phyloP scores from a whole-genome alignment of 2,329 filamentous ascomycete species.

The Didymellaceae sp. region DNA sequence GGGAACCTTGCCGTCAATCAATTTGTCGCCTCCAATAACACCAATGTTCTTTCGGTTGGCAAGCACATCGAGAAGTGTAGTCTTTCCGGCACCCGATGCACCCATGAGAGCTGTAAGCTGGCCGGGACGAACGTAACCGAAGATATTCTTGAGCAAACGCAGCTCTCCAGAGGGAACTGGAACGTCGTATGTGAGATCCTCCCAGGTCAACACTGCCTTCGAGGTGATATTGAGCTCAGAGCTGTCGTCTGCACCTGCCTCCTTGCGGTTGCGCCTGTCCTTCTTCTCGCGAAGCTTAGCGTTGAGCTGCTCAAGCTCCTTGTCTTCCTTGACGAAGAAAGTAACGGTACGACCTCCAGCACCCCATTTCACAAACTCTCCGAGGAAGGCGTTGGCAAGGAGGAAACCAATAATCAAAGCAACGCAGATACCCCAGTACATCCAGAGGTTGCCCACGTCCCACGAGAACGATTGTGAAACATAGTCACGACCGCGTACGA shows the following conservation, averaged over 20 bases:
- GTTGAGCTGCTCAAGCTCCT: constrained; percentile 71
- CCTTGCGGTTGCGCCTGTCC: constrained; percentile 57
- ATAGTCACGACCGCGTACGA: constrained; percentile 72
- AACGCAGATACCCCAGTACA: constrained; percentile 69
- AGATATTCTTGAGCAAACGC: constrained; percentile 63
- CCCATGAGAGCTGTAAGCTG: constrained; percentile 58
- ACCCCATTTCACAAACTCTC: constrained; percentile 78
- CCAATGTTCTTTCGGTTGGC: constrained; percentile 70
- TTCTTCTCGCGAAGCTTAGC: constrained; percentile 66
- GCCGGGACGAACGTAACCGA: constrained; percentile 63
- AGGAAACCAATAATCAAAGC: constrained; percentile 79
- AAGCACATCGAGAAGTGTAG: constrained; percentile 80
- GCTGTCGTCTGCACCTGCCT: constrained; percentile 50
- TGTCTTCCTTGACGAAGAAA: constrained; percentile 74
- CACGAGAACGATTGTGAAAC: constrained; percentile 74
- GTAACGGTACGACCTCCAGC: constrained; percentile 82
- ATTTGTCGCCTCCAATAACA: constrained; percentile 66
- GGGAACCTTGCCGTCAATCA: constrained; percentile 65
- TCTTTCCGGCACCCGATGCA: constrained; percentile 77
- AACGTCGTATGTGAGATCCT: constrained; percentile 68
- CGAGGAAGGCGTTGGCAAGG: constrained; percentile 72
- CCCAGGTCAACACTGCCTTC: constrained; percentile 65
- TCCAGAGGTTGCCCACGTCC: constrained; percentile 72
- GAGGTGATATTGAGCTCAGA: constrained; percentile 60
- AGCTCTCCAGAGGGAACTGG: constrained; percentile 67